Evolutionary conservation across 2,329 filamentous ascomycete species (phyloP), one percentile per base, ranked within the genome.

Genomic region (Fusarium sp.): DNA sequence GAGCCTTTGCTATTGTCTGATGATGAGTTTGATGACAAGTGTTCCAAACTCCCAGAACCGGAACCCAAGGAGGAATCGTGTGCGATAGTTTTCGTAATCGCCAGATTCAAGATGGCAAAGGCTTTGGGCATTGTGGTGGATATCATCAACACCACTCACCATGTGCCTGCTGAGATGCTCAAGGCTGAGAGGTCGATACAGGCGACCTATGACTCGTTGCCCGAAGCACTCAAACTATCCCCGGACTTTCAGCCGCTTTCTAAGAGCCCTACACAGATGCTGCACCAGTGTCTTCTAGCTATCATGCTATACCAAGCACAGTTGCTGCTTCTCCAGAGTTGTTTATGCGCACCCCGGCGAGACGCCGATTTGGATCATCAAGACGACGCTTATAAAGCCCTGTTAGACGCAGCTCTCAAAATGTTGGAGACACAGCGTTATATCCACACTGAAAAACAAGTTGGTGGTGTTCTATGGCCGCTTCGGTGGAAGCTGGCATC

Each of bases 401-500:
- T 31, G 3, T 31, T 31, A 12, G 12, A 31, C 12, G 29, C 29
- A 31, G 29, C 29, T 5, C 29, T 31, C 29, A 31, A 31, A 5
- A 31, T 12, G 5, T 11, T 31, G 12, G 29, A 31, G 29, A 10
- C 12, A 4, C 29, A 31, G 9, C 5, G 29, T 10, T 31, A 31
- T 31, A 31, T 31, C 10, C 10, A 12, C 6, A 12, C 29, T 12
- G 29, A 10, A 12, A 31, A 31, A 4, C 50, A 53, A 19, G 42
- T 49, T 15, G 54, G 54, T 2, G 54, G 54, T 6, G 26, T 31
- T 0, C 22, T 58, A 1, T 58, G 50, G 36, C 32, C 22, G 13
- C 34, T 42, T 1, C n/a, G 54, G 9, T 42, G 50, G 43, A 58
- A 48, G 36, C 12, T 58, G 2, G 43, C 49, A 25, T 58, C 54